These are phyloP conservation scores for Exophiala dermatitidis DNA, from an alignment of 2,329 filamentous ascomycete genomes.

Conservation along the genomic window DNA sequence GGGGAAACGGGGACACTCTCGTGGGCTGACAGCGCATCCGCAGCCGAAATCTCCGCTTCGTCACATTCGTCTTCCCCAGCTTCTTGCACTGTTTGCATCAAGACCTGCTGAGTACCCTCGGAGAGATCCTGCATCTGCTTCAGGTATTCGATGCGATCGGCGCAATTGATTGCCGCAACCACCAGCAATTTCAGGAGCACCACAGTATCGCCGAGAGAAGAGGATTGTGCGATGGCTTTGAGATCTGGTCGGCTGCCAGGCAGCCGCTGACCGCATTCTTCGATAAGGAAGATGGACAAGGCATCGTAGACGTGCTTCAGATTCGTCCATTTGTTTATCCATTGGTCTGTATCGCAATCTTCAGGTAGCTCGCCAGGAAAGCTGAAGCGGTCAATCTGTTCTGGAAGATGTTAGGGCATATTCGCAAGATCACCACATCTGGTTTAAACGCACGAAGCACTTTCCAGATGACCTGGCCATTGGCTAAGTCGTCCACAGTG, in stretches of 20 bases:
- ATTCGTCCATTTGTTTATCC: slow-evolving; percentile 45
- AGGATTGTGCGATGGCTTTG: slow-evolving; percentile 41
- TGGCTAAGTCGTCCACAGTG: slow-evolving; percentile 35
- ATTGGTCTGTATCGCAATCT: slow-evolving; percentile 38
- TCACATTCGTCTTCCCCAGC: slow-evolving; percentile 33
- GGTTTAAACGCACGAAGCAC: slow-evolving; percentile 30
- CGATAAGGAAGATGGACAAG: slow-evolving; percentile 39
- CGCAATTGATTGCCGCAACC: slow-evolving; percentile 55
- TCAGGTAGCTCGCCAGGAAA: slow-evolving; percentile 44
- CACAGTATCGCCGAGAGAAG: slow-evolving; percentile 38
- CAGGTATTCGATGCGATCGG: slow-evolving; percentile 50
- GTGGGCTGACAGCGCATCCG: background rate
- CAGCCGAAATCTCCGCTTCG: slow-evolving; percentile 22
- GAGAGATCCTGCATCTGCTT: slow-evolving; percentile 40
- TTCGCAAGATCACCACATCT: background rate
- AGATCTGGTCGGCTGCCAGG: slow-evolving; percentile 41
- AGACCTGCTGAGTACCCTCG: slow-evolving; percentile 38
- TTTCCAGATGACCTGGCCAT: slow-evolving; percentile 43
- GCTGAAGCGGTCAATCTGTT: slow-evolving; percentile 43
- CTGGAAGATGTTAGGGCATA: slow-evolving; percentile 26
- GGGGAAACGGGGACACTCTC: slow-evolving; percentile 12
- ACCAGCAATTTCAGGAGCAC: slow-evolving; percentile 58
- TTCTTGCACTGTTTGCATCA: slow-evolving; percentile 44
- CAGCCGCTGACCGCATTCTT: slow-evolving; percentile 39
- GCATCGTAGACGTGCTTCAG: slow-evolving; percentile 44